Conservation (phyloP, 176 grass and related monocot species). For the Avena sativa region DNA sequence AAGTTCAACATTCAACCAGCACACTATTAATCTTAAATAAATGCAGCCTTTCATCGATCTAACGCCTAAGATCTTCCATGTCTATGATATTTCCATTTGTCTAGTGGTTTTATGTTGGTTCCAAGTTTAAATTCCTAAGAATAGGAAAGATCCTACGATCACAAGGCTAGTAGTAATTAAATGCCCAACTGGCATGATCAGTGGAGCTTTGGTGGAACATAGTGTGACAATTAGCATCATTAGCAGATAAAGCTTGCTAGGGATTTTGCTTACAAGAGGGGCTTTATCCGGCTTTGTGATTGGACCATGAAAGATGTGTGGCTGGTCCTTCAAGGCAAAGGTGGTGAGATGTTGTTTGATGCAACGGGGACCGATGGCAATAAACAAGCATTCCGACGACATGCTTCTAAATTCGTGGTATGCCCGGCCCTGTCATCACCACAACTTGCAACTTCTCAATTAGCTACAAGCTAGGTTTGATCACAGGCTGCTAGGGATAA, state of each 20-base stretch:
- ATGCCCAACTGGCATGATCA: background rate
- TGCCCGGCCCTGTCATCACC: background rate
- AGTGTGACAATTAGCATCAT: constrained; percentile 45
- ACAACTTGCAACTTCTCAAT: background rate
- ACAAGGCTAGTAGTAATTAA: background rate
- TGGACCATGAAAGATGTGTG: constrained; percentile 34
- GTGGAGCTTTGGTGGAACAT: background rate
- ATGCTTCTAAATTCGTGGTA: background rate
- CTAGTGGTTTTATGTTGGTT: background rate
- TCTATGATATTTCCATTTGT: too few species aligned
- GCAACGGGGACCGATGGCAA: constrained; percentile 20
- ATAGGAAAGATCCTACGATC: background rate
- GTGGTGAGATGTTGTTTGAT: constrained; percentile 15
- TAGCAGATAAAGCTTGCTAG: constrained; percentile 41
- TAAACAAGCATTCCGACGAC: background rate
- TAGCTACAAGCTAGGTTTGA: background rate
- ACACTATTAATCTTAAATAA: too few species aligned
- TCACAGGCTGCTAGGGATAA: constrained; percentile 1
- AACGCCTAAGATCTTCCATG: too few species aligned
- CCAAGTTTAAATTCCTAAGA: background rate
- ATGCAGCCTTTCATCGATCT: too few species aligned
- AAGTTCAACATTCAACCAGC: too few species aligned
- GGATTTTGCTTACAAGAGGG: constrained; percentile 42
- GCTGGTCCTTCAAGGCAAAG: constrained; percentile 47
- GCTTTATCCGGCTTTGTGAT: constrained; percentile 28